phyloP scores from a whole-genome alignment of 176 grass and related monocot genomes.

The Pharus latifolius region DNA sequence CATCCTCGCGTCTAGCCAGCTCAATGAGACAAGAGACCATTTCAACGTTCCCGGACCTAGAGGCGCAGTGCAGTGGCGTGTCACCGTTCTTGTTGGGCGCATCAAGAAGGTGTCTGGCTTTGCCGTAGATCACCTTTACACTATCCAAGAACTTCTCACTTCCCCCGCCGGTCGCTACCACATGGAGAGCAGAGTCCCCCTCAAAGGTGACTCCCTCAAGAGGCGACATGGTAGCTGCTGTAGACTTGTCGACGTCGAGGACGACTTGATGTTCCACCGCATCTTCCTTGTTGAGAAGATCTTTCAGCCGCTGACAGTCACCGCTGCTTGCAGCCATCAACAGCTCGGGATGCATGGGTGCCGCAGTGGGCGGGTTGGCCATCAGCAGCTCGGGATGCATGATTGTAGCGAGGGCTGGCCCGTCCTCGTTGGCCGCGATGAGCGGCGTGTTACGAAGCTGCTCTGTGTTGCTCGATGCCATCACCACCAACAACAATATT shows the following conservation, averaged over 20 bases:
- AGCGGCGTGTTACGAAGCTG: too few relatives aligned
- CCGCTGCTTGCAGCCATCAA: background rate
- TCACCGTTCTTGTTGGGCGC: background rate
- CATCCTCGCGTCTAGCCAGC: background rate
- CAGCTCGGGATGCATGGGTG: constrained; percentile 6
- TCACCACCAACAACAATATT: too few relatives aligned
- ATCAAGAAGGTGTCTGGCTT: background rate
- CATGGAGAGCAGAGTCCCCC: too few relatives aligned
- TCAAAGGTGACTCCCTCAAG: too few relatives aligned
- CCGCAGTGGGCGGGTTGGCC: too few relatives aligned
- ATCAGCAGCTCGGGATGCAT: too few relatives aligned
- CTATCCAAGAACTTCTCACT: background rate
- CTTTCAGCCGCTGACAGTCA: background rate
- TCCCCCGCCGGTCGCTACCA: too few relatives aligned
- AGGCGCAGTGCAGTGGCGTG: constrained; percentile 1
- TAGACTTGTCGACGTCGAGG: background rate
- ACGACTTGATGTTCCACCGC: background rate
- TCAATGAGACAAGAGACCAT: background rate
- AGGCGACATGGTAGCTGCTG: too few relatives aligned
- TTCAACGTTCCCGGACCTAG: background rate
- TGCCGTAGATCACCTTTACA: background rate
- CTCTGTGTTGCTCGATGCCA: too few relatives aligned
- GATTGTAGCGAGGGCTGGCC: too few relatives aligned
- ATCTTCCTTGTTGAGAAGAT: background rate
- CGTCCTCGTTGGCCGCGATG: too few relatives aligned